Base-by-base conservation (phyloP, 805 yeast genomes). In the Starmerella bombi region DNA sequence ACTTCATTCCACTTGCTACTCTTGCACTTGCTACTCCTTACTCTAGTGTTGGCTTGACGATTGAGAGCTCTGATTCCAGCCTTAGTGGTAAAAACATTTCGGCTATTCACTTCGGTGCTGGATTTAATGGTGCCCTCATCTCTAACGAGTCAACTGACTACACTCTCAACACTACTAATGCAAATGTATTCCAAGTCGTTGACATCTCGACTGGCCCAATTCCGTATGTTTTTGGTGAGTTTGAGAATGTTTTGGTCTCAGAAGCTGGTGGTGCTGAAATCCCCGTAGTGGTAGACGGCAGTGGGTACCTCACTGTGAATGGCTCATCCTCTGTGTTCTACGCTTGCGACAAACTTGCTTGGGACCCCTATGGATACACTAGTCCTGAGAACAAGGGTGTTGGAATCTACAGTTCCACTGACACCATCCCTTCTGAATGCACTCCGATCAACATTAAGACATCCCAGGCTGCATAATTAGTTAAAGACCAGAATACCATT, bases 41-140 rank as follows among this genome's bases (percentile, higher is more conserved):
- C 21, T 14, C 19, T 15, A 32, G 20, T 20, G 39, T 44, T 30
- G 34, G 33, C 5, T 37, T 46, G 6, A 12, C 17, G 10, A 31
- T 37, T 4, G 49, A 46, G 40, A 36, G 45, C 9, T 3, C 25
- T n/a, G 34, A 46, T 29, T 0, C 22, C 12, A 20, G 19, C 7
- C 18, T 38, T 30, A 14, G 19, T 23, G 32, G 34, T 25, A 25
- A 40, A 18, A 39, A 35, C 14, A 16, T 46, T n/a, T 12, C 32
- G 15, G 18, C 6, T 16, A 20, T 40, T 17, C 50, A 46, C 41
- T 44, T 40, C 30, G 50, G 45, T 25, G 50, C 48, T 19, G 49
- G 45, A 8, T 22, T 35, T 23, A 44, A 48, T 16, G 49, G 43
- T 23, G 41, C 37, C 7, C 31, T 35, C 23, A 18, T 46, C 15